Conservation (phyloP, 768 basidiomycete genomes). For the Agaricus blazei region DNA sequence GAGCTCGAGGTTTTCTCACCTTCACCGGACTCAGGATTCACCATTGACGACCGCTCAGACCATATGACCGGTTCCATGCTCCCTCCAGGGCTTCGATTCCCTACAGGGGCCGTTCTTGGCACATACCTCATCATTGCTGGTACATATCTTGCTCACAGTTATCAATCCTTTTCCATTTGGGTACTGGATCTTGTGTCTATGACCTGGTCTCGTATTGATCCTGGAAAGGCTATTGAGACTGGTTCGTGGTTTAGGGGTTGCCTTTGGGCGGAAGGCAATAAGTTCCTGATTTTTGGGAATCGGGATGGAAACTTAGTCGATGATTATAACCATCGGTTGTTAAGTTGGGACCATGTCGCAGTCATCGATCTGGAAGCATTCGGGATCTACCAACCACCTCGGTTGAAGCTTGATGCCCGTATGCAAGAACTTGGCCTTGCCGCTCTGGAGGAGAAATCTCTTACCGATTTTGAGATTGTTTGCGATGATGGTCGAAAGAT, state of each 20-base stretch:
- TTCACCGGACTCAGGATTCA: constrained; percentile 68
- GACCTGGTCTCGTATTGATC: constrained; percentile 86
- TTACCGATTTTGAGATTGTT: constrained; percentile 90
- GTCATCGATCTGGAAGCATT: constrained; percentile 91
- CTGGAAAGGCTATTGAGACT: constrained; percentile 75
- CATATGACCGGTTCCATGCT: constrained; percentile 78
- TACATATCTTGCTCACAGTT: constrained; percentile 90
- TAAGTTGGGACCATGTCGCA: constrained; percentile 90
- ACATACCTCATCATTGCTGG: constrained; percentile 91
- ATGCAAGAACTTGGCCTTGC: constrained; percentile 85
- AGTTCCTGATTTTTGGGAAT: constrained; percentile 90
- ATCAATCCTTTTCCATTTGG: constrained; percentile 96
- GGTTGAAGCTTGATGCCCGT: constrained; percentile 54
- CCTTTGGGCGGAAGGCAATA: constrained; percentile 79
- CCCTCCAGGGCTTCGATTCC: constrained; percentile 95
- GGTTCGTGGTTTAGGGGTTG: constrained; percentile 97
- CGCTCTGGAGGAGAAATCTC: constrained; percentile 71
- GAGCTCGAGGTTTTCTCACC: constrained; percentile 92
- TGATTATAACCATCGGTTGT: constrained; percentile 86
- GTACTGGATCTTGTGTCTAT: constrained; percentile 80
- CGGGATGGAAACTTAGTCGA: constrained; percentile 82
- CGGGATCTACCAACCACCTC: constrained; percentile 90
- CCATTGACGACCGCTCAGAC: constrained; percentile 73
- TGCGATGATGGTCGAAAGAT: constrained; percentile 88
- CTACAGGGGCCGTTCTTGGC: constrained; percentile 89